Base-by-base conservation (phyloP, 2,329 filamentous ascomycete species). In the Cytospora schulzeri region DNA sequence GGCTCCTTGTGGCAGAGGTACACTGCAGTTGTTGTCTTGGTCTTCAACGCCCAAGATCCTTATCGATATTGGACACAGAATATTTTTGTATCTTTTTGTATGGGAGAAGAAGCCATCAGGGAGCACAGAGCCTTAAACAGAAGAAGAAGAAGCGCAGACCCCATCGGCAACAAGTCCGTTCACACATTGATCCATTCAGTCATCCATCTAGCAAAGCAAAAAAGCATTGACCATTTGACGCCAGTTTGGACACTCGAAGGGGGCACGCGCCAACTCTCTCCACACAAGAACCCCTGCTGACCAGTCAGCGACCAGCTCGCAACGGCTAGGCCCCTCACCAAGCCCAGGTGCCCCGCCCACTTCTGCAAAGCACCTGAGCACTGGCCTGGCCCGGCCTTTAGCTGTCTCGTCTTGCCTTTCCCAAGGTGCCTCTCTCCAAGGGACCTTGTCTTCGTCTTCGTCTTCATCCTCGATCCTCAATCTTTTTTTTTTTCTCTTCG, bases 301-400 rank as follows among this genome's bases (percentile, higher is more conserved):
- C 60, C 60, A 62, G 38, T 62, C 52, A 62, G 29, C 38, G 33
- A 22, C 6, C 52, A 54, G 60, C 26, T 54, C 55, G 60, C 38
- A 62, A 62, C 60, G 60, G 60, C 60, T 62, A 54, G 60, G 60
- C 52, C 60, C 60, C 60, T 62, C 60, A 57, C 59, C 29, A 52
- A 62, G 38, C n/a, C 59, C 28, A 62, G 50, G 52, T 45, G 52
- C 60, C 60, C 60, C 60, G 52, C 52, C 52, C 60, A 51, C 11
- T 56, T 54, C 60, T 56, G 60, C 52, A 50, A 51, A 48, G 59
- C 35, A 56, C 38, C 59, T 62, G 59, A 41, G 35, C 52, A 28
- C 28, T 31, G 28, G 51, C 19, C 28, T 53, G 15, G 28, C 50
- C 50, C 19, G 50, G 26, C 14, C 50, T 31, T 63, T 31, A 35